Percentiles rank a stretch among this genome's conserved stretches.
Evolutionary conservation across 225 moss, liverwort and hornwort genomes (phyloP).

Genomic region (Physcomitrellopsis africana): DNA sequence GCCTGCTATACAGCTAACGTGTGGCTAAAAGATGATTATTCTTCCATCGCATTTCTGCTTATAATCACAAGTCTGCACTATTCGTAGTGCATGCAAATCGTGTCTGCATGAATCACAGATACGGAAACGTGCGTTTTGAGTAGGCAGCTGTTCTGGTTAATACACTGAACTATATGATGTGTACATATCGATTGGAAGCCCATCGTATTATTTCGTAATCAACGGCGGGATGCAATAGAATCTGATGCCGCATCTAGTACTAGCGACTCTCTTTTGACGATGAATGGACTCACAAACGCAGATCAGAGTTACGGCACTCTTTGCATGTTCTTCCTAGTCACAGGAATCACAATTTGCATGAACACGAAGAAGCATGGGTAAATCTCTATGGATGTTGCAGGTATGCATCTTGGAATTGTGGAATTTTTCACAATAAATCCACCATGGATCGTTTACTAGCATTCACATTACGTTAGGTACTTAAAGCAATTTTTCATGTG

Average conservation of each 20-base stretch:
- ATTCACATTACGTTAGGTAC: no score
- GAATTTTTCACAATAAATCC: neutral
- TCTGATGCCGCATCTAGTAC: slow-evolving; percentile 12
- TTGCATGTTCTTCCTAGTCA: slow-evolving; percentile 69
- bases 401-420: slow-evolving; percentile 33
- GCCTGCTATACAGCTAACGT: neutral
- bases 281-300: slow-evolving; percentile 34
- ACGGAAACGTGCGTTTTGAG: neutral
- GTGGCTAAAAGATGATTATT: neutral
- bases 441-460: slow-evolving; percentile 12
- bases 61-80: slow-evolving; percentile 20
- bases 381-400: slow-evolving; percentile 85
- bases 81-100: slow-evolving; percentile 11
- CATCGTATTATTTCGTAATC: slow-evolving; percentile 57
- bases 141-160: slow-evolving; percentile 24
- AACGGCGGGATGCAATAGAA: slow-evolving; percentile 55
- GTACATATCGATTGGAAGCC: slow-evolving; percentile 72
- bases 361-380: slow-evolving; percentile 83
- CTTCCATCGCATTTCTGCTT: slow-evolving; percentile 9
- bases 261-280: slow-evolving; percentile 16
- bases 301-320: slow-evolving; percentile 29
- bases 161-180: slow-evolving; percentile 11
- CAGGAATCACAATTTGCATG: slow-evolving; percentile 67
- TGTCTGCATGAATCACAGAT: slow-evolving; percentile 6
- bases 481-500: no score